Conservation (phyloP, 345 rosid genomes). For the Arabis alpina region DNA sequence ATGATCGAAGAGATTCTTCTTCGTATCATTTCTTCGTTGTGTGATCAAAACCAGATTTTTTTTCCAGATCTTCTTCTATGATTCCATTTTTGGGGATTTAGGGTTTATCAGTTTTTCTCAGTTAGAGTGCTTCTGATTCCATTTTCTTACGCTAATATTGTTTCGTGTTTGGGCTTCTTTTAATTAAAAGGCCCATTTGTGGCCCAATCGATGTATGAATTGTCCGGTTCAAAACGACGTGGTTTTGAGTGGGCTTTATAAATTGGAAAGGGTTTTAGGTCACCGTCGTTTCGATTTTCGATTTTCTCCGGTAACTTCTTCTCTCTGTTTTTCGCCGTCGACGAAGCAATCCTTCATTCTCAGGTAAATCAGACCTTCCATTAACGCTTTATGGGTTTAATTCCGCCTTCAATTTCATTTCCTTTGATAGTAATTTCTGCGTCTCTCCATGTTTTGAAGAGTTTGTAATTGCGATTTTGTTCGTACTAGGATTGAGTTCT, state of each 20-base stretch:
- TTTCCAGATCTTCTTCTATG: constrained; percentile 8
- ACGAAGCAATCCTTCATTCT: constrained; percentile 13
- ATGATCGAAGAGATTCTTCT: constrained; percentile 57
- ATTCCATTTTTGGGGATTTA: constrained; percentile 35
- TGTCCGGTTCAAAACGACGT: constrained; percentile 19
- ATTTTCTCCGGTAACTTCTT: constrained; percentile 30
- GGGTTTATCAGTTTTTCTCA: constrained; percentile 40
- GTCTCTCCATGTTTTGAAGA: too few species aligned
- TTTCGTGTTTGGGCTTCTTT: constrained; percentile 7
- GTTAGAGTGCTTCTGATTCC: not conserved
- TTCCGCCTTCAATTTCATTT: not conserved
- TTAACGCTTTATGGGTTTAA: not conserved
- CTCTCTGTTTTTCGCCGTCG: constrained; percentile 20
- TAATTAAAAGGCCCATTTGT: not conserved
- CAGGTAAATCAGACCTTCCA: not conserved
- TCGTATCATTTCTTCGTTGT: constrained; percentile 51
- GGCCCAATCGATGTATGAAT: constrained; percentile 28
- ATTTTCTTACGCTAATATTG: not conserved
- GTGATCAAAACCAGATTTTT: constrained; percentile 10
- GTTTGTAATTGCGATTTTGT: not conserved
- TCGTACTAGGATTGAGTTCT: not conserved
- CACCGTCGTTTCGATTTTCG: constrained; percentile 12
- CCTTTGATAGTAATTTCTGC: too few species aligned
- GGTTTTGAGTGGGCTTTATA: constrained; percentile 7
- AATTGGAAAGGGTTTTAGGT: constrained; percentile 13